Base-by-base conservation (phyloP, 2,329 filamentous ascomycete genomes). In the Aspergillus floridensis region DNA sequence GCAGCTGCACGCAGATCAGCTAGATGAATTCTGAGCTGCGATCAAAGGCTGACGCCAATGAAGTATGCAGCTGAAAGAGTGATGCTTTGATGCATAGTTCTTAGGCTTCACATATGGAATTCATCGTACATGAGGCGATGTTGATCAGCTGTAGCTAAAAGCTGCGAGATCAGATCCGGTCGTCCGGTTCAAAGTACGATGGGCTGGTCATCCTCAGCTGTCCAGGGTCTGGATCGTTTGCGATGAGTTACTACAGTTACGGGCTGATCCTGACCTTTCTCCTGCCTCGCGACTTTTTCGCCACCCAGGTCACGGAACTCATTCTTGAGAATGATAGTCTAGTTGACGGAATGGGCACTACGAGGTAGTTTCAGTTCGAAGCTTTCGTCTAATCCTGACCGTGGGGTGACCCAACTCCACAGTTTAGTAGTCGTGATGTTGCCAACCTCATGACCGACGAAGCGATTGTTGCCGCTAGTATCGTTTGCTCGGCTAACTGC, bases 151-250 rank as follows among this genome's bases (percentile, higher is more conserved):
- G 50, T 52, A 52, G 50, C 50, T 53, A 29, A 53, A 29, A 55
- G 21, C 53, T 55, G 53, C 53, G 53, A 55, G 53, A 55, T 55
- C 53, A 55, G 53, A 55, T 55, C 53, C 53, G 32, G 52, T 41
- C n/a, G 41, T 31, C 16, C 53, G 21, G 41, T 47, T 10, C 10
- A 32, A 55, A 48, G 53, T 55, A 55, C 53, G 21, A 21, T 16
- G 53, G 16, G 29, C 53, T 19, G n/a, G n/a, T n/a, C n/a, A 12
- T 14, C 11, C 26, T 26, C 32, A 55, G 32, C 32, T 38, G 26
- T 24, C 24, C 48, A n/a, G 31, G 21, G 31, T n/a, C 4, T 44
- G 38, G 38, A 44, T 44, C 16, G 38, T 44, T 44, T 12, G n/a
- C 16, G 16, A 44, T 16, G 16, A 44, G 38, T 44, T n/a, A 44